These are phyloP conservation scores for Agastache rugosa DNA, from an alignment of 257 asterid genomes.

Conservation along the genomic window DNA sequence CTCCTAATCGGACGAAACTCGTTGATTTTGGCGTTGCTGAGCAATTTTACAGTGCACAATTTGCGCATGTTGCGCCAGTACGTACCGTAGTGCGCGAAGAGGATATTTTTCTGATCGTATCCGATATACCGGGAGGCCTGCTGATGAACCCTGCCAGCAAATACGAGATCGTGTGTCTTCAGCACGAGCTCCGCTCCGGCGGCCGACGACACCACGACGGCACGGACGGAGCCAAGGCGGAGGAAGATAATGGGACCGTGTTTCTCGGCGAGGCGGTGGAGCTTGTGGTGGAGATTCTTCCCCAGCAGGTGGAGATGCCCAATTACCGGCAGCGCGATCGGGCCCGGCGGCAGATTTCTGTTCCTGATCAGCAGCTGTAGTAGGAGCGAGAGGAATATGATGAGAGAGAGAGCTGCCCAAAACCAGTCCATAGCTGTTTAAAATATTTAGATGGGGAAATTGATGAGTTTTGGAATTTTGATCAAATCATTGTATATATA, in stretches of 20 bases:
- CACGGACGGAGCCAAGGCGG: conserved; percentile 23
- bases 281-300: conserved; percentile 20
- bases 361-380: conserved; percentile 6
- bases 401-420: conserved; percentile 21
- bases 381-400: conserved; percentile 14
- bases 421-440: conserved; percentile 18
- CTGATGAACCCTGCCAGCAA: conserved; percentile 20
- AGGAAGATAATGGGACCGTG: conserved; percentile 26
- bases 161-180: conserved; percentile 31
- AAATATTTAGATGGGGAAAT: not conserved
- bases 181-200: conserved; percentile 31
- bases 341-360: conserved; percentile 10
- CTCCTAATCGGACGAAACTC: conserved; percentile 39
- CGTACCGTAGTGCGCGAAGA: conserved; percentile 39
- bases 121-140: conserved; percentile 8
- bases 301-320: conserved; percentile 27
- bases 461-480: not conserved
- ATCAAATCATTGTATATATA: no score
- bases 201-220: conserved; percentile 34
- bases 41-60: conserved; percentile 39
- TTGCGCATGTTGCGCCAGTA: conserved; percentile 50
- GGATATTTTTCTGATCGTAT: conserved; percentile 26
- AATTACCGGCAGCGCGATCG: not conserved
- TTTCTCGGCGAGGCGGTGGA: conserved; percentile 24
- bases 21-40: conserved; percentile 35